A percentile compares a stretch with the other conserved stretches of the same genome.
These are phyloP conservation scores for Colletotrichum shisoi DNA, from an alignment of 2,329 filamentous ascomycete species.

Conservation along the genomic window DNA sequence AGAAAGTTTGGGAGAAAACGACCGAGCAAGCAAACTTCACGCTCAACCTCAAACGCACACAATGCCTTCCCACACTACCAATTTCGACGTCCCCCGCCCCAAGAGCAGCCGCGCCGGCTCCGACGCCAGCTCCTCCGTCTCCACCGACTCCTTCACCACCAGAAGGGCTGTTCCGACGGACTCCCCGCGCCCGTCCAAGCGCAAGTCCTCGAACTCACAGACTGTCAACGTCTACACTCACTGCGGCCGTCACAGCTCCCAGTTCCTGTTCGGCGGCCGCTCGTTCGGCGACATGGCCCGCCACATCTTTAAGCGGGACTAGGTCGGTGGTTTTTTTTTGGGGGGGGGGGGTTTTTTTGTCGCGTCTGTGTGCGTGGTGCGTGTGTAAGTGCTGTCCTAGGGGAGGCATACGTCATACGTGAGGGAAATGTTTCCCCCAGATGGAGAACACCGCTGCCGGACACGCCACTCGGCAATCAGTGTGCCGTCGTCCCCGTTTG, in stretches of 20 bases:
- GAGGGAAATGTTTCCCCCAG: neutral
- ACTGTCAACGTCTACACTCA: slow-evolving; percentile 62
- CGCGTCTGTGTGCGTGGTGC: neutral
- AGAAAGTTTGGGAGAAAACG: no score
- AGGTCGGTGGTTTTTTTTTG: neutral
- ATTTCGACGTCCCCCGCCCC: slow-evolving; percentile 27
- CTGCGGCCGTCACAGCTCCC: slow-evolving; percentile 63
- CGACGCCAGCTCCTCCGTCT: slow-evolving; percentile 31
- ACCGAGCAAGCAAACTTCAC: neutral
- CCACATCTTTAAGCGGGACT: slow-evolving; percentile 49
- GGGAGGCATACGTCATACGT: neutral
- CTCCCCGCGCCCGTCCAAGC: slow-evolving; percentile 41
- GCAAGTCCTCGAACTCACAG: slow-evolving; percentile 48
- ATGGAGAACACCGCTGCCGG: neutral
- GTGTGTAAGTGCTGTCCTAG: neutral
- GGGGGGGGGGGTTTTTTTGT: no score
- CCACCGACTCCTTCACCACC: slow-evolving; percentile 40
- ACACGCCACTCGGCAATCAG: neutral
- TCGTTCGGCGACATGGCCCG: slow-evolving; percentile 56
- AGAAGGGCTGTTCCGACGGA: slow-evolving; percentile 35
- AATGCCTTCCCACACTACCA: slow-evolving; percentile 27
- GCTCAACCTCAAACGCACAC: neutral
- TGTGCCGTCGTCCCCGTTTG: slow-evolving; percentile 2
- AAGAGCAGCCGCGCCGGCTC: slow-evolving; percentile 37
- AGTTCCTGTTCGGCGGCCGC: slow-evolving; percentile 61